Evolutionary conservation across 805 yeast genomes (phyloP), one percentile per base, ranked within the genome.

Genomic region (Zygosaccharomyces bailii): DNA sequence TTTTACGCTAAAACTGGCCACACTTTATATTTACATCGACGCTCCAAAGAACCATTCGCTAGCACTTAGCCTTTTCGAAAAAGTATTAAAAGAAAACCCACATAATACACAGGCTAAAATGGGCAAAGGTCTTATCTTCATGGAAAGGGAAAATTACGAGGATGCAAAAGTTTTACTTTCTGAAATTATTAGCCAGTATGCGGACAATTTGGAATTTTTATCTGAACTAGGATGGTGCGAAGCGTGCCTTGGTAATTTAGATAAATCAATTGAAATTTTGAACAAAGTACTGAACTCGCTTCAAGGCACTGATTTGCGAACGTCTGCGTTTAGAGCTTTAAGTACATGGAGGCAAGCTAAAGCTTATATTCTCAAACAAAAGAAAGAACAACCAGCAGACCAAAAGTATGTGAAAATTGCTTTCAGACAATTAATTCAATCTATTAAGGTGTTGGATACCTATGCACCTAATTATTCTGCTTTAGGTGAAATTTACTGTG

Each of bases 21-120:
- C 81, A 0, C 74, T 84, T 1, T 86, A 89, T 58, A 86, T 95
- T 0, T 84, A 86, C 58, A 76, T 82, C 57, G 96, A 91, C 61
- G 85, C 97, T 0, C 99, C 98, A 8, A 88, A 88, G 63, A 86
- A 91, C 64, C 87, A 79, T 57, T 71, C 77, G 2, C 72, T 82
- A 19, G 98, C 99, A 0, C 59, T 84, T 21, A 78, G 78, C 39
- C 63, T 89, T 11, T 93, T 84, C 62, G 84, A 84, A 29, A 67
- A 71, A 18, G 78, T 89, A 2, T 68, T 87, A 19, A 51, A 62
- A 0, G 68, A 68, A 16, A 67, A 68, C 23, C 73, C 75, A 4
- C 55, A 62, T 4, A 78, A 81, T 53, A 65, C 74, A 4, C 73
- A 72, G 37, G 96, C 96, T 0, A 71, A 76, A 44, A 74, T 90